Percentiles rank a stretch among this genome's conserved stretches.
These are phyloP conservation scores for Mimosa bimucronata DNA, from an alignment of 306 rosid species.

Conservation along the genomic window DNA sequence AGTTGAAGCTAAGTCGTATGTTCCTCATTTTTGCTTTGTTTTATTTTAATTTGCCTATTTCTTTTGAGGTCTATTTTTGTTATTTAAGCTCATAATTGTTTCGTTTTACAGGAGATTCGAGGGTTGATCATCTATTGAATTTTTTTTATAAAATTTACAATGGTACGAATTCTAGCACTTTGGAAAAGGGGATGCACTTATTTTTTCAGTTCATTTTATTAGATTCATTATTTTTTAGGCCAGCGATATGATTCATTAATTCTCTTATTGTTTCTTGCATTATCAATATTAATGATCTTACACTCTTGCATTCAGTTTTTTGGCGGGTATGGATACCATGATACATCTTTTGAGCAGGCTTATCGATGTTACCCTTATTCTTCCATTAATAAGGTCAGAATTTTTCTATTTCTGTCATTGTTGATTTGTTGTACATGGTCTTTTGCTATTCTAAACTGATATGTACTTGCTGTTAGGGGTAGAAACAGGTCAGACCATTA, in stretches of 20 bases:
- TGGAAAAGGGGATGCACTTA: neutral
- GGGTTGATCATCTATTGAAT: slow-evolving; percentile 8
- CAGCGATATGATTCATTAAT: neutral
- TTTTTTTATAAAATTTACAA: neutral
- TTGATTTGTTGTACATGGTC: neutral
- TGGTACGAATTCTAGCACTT: slow-evolving; percentile 13
- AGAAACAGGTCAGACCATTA: too few relatives aligned
- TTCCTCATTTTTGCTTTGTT: too few relatives aligned
- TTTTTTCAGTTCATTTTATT: neutral
- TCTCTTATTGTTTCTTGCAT: neutral
- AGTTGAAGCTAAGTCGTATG: too few relatives aligned
- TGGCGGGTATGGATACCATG: slow-evolving; percentile 67
- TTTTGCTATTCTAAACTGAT: neutral
- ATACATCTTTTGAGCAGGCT: slow-evolving; percentile 67
- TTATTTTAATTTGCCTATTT: too few relatives aligned
- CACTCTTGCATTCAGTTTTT: slow-evolving; percentile 46
- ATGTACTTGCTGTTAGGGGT: too few relatives aligned
- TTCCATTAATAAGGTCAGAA: slow-evolving; percentile 68
- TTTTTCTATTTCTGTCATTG: neutral
- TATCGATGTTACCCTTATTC: slow-evolving; percentile 72
- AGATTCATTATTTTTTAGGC: neutral
- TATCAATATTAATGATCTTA: neutral
- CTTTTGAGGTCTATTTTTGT: too few relatives aligned
- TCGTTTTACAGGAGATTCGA: slow-evolving; percentile 6
- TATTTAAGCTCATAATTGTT: too few relatives aligned